Base-by-base conservation (phyloP, 192 early-diverging fungal species). In the Geosiphon pyriformis region DNA sequence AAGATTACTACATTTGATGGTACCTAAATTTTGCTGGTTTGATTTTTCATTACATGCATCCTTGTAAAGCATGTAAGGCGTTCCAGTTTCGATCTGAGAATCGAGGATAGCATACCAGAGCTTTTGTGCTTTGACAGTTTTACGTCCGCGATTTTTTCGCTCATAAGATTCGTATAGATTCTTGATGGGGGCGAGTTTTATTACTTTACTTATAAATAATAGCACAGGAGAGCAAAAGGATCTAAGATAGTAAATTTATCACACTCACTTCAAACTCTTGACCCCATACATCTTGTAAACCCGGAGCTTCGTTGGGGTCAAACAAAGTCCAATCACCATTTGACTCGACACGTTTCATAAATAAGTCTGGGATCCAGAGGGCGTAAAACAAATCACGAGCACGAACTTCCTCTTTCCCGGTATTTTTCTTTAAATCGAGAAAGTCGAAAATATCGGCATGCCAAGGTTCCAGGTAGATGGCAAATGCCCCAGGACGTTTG, bases 1-100 rank as follows among this genome's bases (percentile, higher is more conserved):
- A 68, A 98, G 80, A 76, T 98, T 98, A 65, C 87, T 90, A 82
- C 94, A 98, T 78, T 94, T 96, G 87, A 98, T 98, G 17, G 95
- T 98, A 29, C 96, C 96, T 46, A 98, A 79, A 80, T 98, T 97
- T 79, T 97, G 93, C 79, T 98, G 96, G 82, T 98, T 98, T 18
- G 92, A 94, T 82, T 98, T 98, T 78, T 91, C 82, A 80, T 98
- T 98, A 83, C 96, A 98, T 27, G 96, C 92, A 80, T 98, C 96
- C 82, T 98, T 97, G 87, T 98, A 98, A 32, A 98, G 86, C 90
- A 98, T 97, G 70, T 90, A 98, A 3, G 96, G 96, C 8, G 88
- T 95, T 31, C 96, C 96, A 4, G 96, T 98, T 81, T 98, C 96
- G 26, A 90, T 92, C 78, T 98, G 96, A 17, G 94, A 79, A 60